Evolutionary conservation across 2,329 filamentous ascomycete genomes (phyloP).

Genomic region (Fusarium verticillioides): DNA sequence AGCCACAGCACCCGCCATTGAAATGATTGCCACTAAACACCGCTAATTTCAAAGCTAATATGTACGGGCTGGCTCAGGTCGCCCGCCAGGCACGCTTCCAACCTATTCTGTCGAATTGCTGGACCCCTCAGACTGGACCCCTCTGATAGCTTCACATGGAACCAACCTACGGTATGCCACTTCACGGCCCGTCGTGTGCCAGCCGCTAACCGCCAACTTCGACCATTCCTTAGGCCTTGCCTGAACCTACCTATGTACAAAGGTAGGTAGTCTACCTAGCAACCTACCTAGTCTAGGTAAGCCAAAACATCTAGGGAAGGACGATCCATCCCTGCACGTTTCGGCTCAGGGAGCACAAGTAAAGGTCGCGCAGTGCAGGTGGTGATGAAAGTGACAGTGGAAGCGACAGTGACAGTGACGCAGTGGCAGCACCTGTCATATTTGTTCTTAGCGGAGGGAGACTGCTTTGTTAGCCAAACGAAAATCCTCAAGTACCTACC

Average conservation of each 20-base stretch:
- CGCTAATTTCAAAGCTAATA: constrained; percentile 1
- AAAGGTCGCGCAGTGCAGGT: not conserved
- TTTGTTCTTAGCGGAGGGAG: not conserved
- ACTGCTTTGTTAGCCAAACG: not conserved
- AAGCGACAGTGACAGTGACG: not conserved
- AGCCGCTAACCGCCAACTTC: constrained; percentile 9
- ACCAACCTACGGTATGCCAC: not conserved
- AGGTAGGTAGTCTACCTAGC: too few relatives aligned
- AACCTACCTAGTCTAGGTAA: not conserved
- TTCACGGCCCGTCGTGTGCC: constrained; percentile 19
- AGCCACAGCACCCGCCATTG: constrained; percentile 9
- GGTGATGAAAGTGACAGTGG: not conserved
- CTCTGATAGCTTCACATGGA: constrained; percentile 6
- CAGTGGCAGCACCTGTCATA: constrained; percentile 20
- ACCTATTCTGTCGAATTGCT: not conserved
- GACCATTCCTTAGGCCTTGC: constrained; percentile 7
- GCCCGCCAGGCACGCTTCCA: constrained; percentile 16
- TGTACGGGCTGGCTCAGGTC: constrained; percentile 23
- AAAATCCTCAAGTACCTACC: not conserved
- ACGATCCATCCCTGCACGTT: constrained; percentile 28
- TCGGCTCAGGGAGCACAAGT: constrained; percentile 19
- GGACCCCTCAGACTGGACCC: constrained; percentile 22
- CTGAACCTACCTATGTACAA: not conserved
- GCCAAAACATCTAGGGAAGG: constrained; percentile 23
- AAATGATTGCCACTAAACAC: constrained; percentile 2